phyloP scores from a whole-genome alignment of 2,329 filamentous ascomycete genomes.

The Lachnellula hyalina region DNA sequence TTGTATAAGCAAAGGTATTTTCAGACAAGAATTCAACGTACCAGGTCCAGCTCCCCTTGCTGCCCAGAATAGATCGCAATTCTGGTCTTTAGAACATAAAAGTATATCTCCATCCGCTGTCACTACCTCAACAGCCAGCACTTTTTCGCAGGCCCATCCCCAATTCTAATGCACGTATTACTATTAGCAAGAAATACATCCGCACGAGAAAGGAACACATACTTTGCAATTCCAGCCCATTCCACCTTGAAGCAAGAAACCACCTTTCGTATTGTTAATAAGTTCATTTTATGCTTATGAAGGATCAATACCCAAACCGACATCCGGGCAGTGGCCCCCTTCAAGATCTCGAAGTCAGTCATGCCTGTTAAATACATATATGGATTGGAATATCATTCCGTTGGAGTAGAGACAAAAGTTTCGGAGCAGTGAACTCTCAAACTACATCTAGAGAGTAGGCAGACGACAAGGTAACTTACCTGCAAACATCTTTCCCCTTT shows the following conservation, averaged over 20 bases:
- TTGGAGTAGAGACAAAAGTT: no score
- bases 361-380: no score
- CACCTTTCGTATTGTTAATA: constrained; percentile 32
- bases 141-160: constrained; percentile 45
- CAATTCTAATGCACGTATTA: constrained; percentile 37
- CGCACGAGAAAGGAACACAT: constrained; percentile 12
- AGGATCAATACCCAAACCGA: constrained; percentile 38
- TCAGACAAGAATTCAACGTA: constrained; percentile 1
- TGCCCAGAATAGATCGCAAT: constrained; percentile 45
- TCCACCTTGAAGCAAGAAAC: constrained; percentile 50
- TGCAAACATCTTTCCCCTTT: constrained; percentile 42
- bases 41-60: constrained; percentile 18
- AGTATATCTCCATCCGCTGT: constrained; percentile 22
- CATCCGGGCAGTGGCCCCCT: constrained; percentile 50
- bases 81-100: constrained; percentile 37
- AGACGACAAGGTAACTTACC: constrained; percentile 15
- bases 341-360: neutral
- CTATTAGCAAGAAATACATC: neutral
- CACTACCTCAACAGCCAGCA: constrained; percentile 25
- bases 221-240: constrained; percentile 55
- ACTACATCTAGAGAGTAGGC: no score
- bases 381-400: no score
- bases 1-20: constrained; percentile 3
- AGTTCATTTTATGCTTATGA: neutral
- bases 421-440: no score